Conservation (phyloP, 148 eudicot genomes). For the Chenopodium suecicum region DNA sequence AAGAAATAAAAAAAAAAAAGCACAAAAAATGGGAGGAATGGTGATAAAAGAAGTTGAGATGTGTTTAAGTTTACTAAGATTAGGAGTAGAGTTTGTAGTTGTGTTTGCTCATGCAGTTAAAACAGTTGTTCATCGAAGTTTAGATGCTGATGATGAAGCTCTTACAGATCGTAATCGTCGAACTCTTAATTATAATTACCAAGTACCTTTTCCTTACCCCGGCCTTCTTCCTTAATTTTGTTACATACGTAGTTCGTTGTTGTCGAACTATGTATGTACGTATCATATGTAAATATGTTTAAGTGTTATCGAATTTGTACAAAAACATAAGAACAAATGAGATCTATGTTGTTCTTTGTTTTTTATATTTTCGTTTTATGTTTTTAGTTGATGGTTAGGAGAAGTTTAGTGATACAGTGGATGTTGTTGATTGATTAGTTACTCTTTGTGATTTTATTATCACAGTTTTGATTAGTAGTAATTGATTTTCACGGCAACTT, state of each 20-base stretch:
- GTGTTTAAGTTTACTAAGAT: slow-evolving; percentile 33
- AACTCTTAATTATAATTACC: slow-evolving; percentile 16
- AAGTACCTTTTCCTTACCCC: slow-evolving; percentile 30
- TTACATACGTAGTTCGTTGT: not conserved
- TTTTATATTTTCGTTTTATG: not conserved
- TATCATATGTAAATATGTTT: too few relatives aligned
- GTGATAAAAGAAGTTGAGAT: slow-evolving; percentile 33
- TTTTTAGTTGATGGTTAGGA: not conserved
- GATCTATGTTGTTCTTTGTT: not conserved
- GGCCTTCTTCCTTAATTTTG: slow-evolving; percentile 25
- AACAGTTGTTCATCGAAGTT: slow-evolving; percentile 20
- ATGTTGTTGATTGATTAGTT: not conserved
- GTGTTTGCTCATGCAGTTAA: slow-evolving; percentile 36
- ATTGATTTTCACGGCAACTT: not conserved
- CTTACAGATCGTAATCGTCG: not conserved
- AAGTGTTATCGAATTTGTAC: not conserved
- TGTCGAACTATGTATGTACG: not conserved
- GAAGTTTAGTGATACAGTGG: not conserved
- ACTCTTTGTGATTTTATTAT: slow-evolving; percentile 1
- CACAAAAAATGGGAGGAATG: slow-evolving; percentile 1
- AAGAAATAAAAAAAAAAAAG: not conserved
- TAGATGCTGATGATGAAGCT: not conserved
- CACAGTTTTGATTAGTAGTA: not conserved
- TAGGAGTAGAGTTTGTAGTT: slow-evolving; percentile 33
- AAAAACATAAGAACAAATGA: not conserved